These are phyloP conservation scores for Termitomyces sp. DNA, from an alignment of 768 basidiomycete genomes.

Conservation along the genomic window DNA sequence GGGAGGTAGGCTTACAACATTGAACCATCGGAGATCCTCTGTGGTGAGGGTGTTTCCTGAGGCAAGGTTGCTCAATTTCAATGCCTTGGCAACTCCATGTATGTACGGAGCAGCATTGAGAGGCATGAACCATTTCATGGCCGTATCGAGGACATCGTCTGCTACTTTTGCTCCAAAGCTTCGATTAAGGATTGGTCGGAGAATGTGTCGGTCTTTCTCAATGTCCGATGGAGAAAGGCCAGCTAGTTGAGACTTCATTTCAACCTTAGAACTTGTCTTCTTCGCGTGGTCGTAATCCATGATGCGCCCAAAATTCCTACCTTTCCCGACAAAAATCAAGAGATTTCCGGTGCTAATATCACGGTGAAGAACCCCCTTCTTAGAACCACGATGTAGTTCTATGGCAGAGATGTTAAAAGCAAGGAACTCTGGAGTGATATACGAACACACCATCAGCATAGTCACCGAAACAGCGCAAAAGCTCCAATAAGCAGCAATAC, in stretches of 20 bases:
- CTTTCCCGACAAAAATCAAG: background rate
- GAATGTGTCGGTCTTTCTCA: fast-evolving
- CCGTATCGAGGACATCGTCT: no score
- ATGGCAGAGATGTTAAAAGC: background rate
- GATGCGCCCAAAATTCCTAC: background rate
- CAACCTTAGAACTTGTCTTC: no score
- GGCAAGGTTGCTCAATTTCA: no score
- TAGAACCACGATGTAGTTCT: background rate
- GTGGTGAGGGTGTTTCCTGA: no score
- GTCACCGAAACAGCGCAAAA: background rate
- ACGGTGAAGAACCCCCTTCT: background rate
- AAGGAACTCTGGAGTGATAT: background rate
- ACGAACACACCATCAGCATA: background rate
- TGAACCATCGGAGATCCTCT: no score
- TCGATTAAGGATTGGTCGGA: background rate
- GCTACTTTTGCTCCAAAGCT: no score
- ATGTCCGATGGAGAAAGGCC: background rate
- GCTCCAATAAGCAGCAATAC: background rate
- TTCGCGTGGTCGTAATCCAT: no score
- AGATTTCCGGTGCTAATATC: background rate
- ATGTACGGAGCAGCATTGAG: no score
- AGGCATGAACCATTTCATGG: background rate
- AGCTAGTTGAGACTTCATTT: background rate
- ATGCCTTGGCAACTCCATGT: no score
- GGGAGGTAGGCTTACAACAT: no score